Evolutionary conservation across 495 filamentous ascomycete genomes (phyloP), one percentile per base, ranked within the genome.

Genomic region (Aspergillus asperescens): DNA sequence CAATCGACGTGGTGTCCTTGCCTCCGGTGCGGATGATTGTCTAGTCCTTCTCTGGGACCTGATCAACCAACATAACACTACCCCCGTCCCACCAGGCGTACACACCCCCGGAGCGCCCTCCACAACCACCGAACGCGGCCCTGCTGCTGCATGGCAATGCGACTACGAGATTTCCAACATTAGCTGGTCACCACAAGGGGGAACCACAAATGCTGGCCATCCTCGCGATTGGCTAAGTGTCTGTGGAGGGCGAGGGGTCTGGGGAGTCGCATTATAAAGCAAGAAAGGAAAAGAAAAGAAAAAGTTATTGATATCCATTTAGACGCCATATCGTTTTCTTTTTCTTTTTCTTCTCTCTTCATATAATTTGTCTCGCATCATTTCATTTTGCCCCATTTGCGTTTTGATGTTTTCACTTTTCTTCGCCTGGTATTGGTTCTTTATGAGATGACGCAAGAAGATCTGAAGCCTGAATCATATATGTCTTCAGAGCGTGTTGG

Each of bases 151-250:
- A 51, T 99, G 94, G 94, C 82, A 87, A 61, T 96, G 93, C 61
- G 93, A 97, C 52, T 95, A 95, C 58, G 93, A 99, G 72, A 87
- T 99, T 20, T 87, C 85, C 8, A 97, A 96, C 67, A 78, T 97
- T 27, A 91, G 87, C 61, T 99, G 93, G 93, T 88, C 88, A 13
- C 92, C 93, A 27, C 87, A 86, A 44, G 84, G 88, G 54, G 77
- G 74, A 12, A 70, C 84, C 58, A 86, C 79, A 40, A 75, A 40
- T 43, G 56, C 65, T 8, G 69, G 78, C n/a, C 86, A 89, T 43
- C 83, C 83, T 4, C 86, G 88, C 12, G 93, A 98, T 54, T 98
- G 93, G 93, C 71, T 98, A 15, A 94, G 93, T 19, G 89, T 98
- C 5, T 87, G 86, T 62, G 94, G 89, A 27, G 93, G 93, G 20